Conservation (phyloP, 2,329 filamentous ascomycete genomes). For the Claviceps sp. region DNA sequence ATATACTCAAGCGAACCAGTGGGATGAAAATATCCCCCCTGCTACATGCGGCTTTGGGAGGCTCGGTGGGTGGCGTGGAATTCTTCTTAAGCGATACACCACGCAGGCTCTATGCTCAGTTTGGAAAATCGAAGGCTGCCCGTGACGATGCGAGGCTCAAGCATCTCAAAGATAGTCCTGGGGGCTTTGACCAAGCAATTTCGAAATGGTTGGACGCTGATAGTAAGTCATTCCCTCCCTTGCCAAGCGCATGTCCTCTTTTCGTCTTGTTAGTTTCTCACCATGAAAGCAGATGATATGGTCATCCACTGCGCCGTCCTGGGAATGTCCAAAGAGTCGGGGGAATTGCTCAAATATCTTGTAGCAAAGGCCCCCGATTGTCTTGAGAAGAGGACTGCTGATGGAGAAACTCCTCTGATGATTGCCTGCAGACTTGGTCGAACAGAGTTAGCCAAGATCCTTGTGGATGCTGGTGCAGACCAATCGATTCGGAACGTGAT, state of each 20-base stretch:
- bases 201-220: constrained; percentile 47
- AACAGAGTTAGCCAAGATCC: constrained; percentile 39
- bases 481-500: constrained; percentile 47
- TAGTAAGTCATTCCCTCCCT: constrained; percentile 29
- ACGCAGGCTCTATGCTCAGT: constrained; percentile 53
- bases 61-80: constrained; percentile 55
- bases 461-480: constrained; percentile 58
- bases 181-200: constrained; percentile 51
- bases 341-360: constrained; percentile 51
- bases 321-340: constrained; percentile 27
- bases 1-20: constrained; percentile 23
- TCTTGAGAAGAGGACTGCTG: constrained; percentile 46
- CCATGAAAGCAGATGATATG: constrained; percentile 35
- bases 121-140: constrained; percentile 44
- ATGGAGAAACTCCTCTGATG: constrained; percentile 53
- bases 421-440: constrained; percentile 48
- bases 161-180: constrained; percentile 42
- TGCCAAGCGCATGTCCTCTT: background rate
- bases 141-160: constrained; percentile 48
- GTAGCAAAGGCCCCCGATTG: constrained; percentile 46
- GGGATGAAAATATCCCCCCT: constrained; percentile 42
- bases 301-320: constrained; percentile 54
- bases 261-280: constrained; percentile 9
- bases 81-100: constrained; percentile 68
- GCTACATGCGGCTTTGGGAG: constrained; percentile 40